Base-by-base conservation (phyloP, 176 grass and related monocot genomes). In the Hsuehochloa calcarea region DNA sequence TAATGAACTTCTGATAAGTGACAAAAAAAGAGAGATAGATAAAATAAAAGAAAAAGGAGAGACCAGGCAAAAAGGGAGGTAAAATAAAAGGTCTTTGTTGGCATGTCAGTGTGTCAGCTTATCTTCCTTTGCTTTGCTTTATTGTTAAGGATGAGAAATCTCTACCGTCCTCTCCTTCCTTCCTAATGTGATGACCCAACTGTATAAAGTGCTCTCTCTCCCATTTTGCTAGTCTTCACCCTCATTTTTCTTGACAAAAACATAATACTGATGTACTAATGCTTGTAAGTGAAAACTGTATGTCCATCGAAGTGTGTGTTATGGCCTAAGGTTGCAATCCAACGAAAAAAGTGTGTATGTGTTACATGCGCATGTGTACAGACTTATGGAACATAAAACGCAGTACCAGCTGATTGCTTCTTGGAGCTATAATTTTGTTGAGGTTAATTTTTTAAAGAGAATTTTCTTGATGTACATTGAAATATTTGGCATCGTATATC, bases 391-490 rank as follows among this genome's bases (percentile, higher is more conserved):
- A 56, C 47, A 64, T 13, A 17, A 26, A 35, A 22, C 56, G 35
- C 35, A 51, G 8, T 29, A 74, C 59, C 59, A 65, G 34, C 45
- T 58, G 47, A 56, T 74, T 79, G 37, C 47, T 25, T 11, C 26
- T 84, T 89, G 14, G 3, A 59, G 20, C 44, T 77, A 64, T 63
- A 78, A 25, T 52, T 29, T 79, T 79, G 4, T 15, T 46, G 9
- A 46, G 54, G 77, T 34, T 16, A 15, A 29, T 65, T 65, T 7
- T 71, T 70, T 54, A 4, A 78, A 19, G 14, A 55, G 26, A 35
- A 19, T 34, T 25, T 29, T 62, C 31, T 62, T 67, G 60, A 49
- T 60, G 78, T 58, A 68, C 75, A 47, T 17, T 26, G 31, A 73
- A 73, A 27, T 1, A 10, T 46, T 56, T 52, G 63, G 13, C 58